Evolutionary conservation across 2,329 filamentous ascomycete genomes (phyloP).

Genomic region (Ophiostoma pallidulum): DNA sequence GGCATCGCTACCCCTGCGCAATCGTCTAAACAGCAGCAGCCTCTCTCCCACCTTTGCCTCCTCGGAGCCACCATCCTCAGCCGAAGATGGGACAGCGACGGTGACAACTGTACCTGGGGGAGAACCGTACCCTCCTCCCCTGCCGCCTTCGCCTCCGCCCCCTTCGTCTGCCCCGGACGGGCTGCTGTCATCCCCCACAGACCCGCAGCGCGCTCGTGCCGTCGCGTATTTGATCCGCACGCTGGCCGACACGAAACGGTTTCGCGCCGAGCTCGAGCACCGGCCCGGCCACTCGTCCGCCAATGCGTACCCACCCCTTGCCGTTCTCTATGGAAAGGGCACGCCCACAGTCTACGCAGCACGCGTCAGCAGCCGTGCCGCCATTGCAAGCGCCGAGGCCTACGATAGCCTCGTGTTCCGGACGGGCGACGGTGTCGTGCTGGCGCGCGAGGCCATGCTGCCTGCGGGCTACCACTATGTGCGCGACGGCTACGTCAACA

Average conservation of each 20-base stretch:
- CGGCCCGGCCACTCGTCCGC: slow-evolving; percentile 44
- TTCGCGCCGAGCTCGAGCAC: slow-evolving; percentile 66
- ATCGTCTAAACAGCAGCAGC: slow-evolving; percentile 23
- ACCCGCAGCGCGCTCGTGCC: slow-evolving; percentile 42
- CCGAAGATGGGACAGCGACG: too few relatives aligned
- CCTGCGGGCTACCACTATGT: slow-evolving; percentile 69
- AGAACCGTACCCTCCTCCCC: too few relatives aligned
- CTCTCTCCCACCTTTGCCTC: neutral
- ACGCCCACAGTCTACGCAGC: slow-evolving; percentile 79
- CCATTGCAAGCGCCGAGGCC: slow-evolving; percentile 64
- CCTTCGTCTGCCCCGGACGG: neutral
- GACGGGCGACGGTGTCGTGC: slow-evolving; percentile 79
- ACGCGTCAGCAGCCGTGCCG: slow-evolving; percentile 61
- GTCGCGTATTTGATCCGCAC: slow-evolving; percentile 64
- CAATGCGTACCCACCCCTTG: slow-evolving; percentile 75
- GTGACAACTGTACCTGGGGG: too few relatives aligned
- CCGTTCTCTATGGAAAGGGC: slow-evolving; percentile 77
- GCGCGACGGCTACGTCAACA: slow-evolving; percentile 64
- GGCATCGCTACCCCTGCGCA: slow-evolving; percentile 29
- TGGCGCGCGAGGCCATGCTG: slow-evolving; percentile 77
- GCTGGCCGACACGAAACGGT: slow-evolving; percentile 59
- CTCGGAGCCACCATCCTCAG: too few relatives aligned
- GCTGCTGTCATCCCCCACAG: slow-evolving; percentile 23
- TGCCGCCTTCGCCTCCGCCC: neutral
- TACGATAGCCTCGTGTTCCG: slow-evolving; percentile 85